Evolutionary conservation across 2,329 filamentous ascomycete species (phyloP).

Genomic region (Amesomyces nigricolor): DNA sequence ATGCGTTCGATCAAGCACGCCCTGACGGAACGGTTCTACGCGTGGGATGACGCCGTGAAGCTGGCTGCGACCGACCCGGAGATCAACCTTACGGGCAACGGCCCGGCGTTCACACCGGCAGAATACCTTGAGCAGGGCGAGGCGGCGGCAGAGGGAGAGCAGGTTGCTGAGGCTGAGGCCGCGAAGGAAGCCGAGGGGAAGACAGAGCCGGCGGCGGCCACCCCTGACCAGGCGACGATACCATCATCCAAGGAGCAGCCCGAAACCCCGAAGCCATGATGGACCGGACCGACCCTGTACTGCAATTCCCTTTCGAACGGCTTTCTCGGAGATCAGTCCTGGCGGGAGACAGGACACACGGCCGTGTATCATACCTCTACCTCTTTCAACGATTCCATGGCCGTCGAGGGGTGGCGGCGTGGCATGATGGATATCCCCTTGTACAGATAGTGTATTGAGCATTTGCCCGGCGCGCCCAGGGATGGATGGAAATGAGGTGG

Average conservation of each 20-base stretch:
- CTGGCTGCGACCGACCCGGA: slow-evolving; percentile 63
- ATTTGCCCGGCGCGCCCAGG: not conserved
- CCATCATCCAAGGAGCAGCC: slow-evolving; percentile 13
- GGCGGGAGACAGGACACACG: slow-evolving; percentile 2
- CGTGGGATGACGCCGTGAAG: slow-evolving; percentile 71
- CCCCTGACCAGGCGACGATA: slow-evolving; percentile 19
- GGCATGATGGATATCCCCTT: slow-evolving; percentile 2
- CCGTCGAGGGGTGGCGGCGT: not conserved
- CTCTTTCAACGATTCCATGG: not conserved
- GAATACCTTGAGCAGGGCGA: slow-evolving; percentile 34
- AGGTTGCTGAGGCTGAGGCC: slow-evolving; percentile 14
- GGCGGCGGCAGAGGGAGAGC: slow-evolving; percentile 33
- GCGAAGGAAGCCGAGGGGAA: slow-evolving; percentile 15
- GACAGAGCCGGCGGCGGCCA: not conserved
- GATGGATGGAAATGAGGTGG: slow-evolving; percentile 1
- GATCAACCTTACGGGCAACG: slow-evolving; percentile 52
- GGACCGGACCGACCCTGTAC: not conserved
- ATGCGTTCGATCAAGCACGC: slow-evolving; percentile 79
- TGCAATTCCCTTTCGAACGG: not conserved
- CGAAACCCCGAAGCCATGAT: slow-evolving; percentile 23
- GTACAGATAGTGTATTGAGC: slow-evolving; percentile 23
- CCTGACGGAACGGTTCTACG: slow-evolving; percentile 81
- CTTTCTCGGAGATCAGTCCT: not conserved
- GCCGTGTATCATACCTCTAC: slow-evolving; percentile 9
- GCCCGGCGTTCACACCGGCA: slow-evolving; percentile 45